Percentiles rank a stretch among this genome's conserved stretches.
Evolutionary conservation across 1,284 basidiomycete species (phyloP).

Genomic region (Pyrrhoderma noxium): DNA sequence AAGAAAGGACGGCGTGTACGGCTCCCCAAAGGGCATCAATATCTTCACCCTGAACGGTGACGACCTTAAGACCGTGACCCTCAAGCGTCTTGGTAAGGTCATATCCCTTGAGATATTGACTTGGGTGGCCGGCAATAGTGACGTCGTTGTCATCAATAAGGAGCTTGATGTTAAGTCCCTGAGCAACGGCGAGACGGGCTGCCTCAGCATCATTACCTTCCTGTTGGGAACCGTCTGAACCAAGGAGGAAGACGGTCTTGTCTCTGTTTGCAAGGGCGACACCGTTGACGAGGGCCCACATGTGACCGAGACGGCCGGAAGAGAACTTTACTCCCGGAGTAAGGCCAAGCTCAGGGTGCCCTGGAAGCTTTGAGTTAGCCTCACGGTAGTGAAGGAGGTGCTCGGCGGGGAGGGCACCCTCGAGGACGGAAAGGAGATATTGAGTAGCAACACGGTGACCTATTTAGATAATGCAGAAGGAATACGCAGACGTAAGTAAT

Average conservation of each 20-base stretch:
- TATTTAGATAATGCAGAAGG: conserved; percentile 23
- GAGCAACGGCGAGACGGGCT: conserved; percentile 75
- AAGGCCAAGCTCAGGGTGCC: conserved; percentile 78
- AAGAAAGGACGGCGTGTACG: conserved; percentile 44
- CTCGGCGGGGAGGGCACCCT: conserved; percentile 62
- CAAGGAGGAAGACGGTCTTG: conserved; percentile 73
- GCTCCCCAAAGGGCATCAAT: conserved; percentile 69
- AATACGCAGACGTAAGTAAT: background rate
- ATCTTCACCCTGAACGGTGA: conserved; percentile 69
- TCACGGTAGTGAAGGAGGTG: conserved; percentile 78
- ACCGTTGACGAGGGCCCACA: conserved; percentile 80
- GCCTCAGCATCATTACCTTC: conserved; percentile 87
- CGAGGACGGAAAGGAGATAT: conserved; percentile 70
- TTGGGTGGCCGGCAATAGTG: conserved; percentile 81
- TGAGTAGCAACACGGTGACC: conserved; percentile 86
- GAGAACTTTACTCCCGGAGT: conserved; percentile 85
- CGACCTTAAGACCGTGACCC: conserved; percentile 74
- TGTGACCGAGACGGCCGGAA: conserved; percentile 76
- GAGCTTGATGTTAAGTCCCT: conserved; percentile 74
- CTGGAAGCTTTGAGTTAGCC: conserved; percentile 77
- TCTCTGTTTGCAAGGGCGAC: conserved; percentile 70
- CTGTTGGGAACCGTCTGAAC: conserved; percentile 84
- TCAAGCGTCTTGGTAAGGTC: conserved; percentile 61
- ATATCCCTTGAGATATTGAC: conserved; percentile 75
- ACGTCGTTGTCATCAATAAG: conserved; percentile 85